Percentiles rank a stretch among this genome's conserved stretches.
Conservation (phyloP, 495 filamentous ascomycete species). For the Aspergillus cavernicola region DNA sequence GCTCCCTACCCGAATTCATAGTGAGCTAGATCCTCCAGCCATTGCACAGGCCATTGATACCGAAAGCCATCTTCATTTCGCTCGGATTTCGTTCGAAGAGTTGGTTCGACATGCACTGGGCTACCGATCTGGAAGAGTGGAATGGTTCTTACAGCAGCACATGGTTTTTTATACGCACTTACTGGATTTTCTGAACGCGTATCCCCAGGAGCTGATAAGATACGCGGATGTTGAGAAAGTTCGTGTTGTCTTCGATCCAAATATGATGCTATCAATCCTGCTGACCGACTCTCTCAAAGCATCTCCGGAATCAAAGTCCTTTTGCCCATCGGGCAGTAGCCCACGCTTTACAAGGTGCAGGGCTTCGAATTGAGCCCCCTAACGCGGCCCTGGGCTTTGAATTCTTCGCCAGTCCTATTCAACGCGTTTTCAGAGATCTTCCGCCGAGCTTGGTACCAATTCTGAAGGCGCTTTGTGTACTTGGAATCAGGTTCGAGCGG, state of each 20-base stretch:
- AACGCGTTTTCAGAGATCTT: constrained; percentile 32
- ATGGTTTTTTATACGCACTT: constrained; percentile 36
- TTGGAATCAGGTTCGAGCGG: constrained; percentile 32
- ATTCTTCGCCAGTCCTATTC: constrained; percentile 39
- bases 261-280: not conserved
- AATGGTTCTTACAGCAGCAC: constrained; percentile 44
- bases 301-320: constrained; percentile 34
- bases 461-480: constrained; percentile 35
- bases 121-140: constrained; percentile 27
- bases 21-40: constrained; percentile 15
- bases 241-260: not conserved
- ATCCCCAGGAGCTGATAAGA: constrained; percentile 30
- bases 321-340: constrained; percentile 39
- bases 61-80: constrained; percentile 44
- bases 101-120: constrained; percentile 39
- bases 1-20: constrained; percentile 29
- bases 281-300: constrained; percentile 18
- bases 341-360: constrained; percentile 19
- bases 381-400: constrained; percentile 26
- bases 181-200: constrained; percentile 29
- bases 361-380: constrained; percentile 7
- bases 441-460: constrained; percentile 28
- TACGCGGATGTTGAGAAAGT: constrained; percentile 40
- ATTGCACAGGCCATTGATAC: constrained; percentile 38
- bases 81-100: constrained; percentile 38